Percentiles rank a stretch among this genome's conserved stretches.
Conservation (phyloP, 1,284 basidiomycete genomes). For the Kwoniella shivajii region DNA sequence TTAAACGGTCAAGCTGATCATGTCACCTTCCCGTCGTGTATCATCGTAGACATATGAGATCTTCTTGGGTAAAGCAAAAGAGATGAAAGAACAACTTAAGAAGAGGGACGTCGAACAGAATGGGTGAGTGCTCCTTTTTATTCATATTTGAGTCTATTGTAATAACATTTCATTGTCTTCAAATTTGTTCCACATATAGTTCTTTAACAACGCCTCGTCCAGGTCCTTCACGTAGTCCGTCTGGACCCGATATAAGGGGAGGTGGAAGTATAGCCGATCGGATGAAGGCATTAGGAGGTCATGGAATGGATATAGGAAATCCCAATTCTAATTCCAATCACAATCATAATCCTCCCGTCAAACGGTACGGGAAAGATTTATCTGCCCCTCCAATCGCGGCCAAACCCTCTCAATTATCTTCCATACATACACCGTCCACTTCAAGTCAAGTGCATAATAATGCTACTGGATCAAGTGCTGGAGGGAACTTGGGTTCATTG, state of each 20-base stretch:
- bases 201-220: slow-evolving; percentile 14
- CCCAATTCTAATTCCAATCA: too few relatives aligned
- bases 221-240: slow-evolving; percentile 13
- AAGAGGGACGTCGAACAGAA: slow-evolving; percentile 26
- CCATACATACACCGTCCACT: neutral
- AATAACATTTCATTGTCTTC: neutral
- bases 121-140: neutral
- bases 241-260: slow-evolving; percentile 29
- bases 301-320: slow-evolving; percentile 50
- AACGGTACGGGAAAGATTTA: slow-evolving; percentile 41
- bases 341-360: too few relatives aligned
- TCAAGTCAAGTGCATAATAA: neutral
- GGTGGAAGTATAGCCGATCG: slow-evolving; percentile 53
- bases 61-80: slow-evolving; percentile 44
- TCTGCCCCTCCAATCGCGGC: neutral
- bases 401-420: slow-evolving; percentile 2
- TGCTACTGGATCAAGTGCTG: neutral
- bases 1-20: neutral
- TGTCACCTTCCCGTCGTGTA: neutral
- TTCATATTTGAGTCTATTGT: neutral
- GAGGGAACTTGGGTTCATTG: slow-evolving; percentile 8
- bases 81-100: slow-evolving; percentile 41
- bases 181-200: neutral
- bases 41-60: slow-evolving; percentile 38
- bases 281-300: slow-evolving; percentile 50